phyloP scores from a whole-genome alignment of 345 rosid species.

The Excoecaria agallocha region DNA sequence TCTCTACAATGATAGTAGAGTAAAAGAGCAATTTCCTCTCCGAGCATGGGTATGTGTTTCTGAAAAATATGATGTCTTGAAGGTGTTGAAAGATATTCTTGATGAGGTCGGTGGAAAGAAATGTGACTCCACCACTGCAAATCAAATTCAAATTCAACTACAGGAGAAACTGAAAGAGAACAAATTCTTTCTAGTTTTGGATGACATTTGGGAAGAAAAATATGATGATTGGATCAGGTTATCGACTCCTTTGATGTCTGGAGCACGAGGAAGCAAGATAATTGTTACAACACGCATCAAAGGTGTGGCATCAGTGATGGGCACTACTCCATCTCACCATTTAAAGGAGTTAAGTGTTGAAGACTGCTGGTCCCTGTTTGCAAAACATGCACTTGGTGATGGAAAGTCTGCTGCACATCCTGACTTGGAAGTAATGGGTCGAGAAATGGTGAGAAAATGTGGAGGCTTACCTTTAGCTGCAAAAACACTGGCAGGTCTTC shows the following conservation, averaged over 20 bases:
- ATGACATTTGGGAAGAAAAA: not conserved
- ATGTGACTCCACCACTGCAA: not conserved
- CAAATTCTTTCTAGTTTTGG: slow-evolving; percentile 3
- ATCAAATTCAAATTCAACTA: not conserved
- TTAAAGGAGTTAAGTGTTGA: not conserved
- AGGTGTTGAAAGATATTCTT: not conserved
- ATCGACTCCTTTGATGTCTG: not conserved
- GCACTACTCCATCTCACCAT: not conserved
- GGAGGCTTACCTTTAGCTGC: not conserved
- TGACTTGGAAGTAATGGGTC: not conserved
- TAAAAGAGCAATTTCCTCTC: not conserved
- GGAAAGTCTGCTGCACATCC: not conserved
- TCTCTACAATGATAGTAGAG: slow-evolving; percentile 1
- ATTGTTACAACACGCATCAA: not conserved
- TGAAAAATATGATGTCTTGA: not conserved
- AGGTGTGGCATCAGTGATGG: not conserved
- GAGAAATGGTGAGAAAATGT: not conserved
- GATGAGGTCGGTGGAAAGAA: not conserved
- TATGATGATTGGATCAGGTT: not conserved
- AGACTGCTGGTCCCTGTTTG: not conserved
- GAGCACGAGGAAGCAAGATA: not conserved
- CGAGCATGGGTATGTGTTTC: slow-evolving; percentile 5
- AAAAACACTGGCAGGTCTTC: not conserved
- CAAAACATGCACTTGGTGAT: not conserved
- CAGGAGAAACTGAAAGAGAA: not conserved